These are phyloP conservation scores for Diaporthe capsici DNA, from an alignment of 2,329 filamentous ascomycete species.

Conservation along the genomic window DNA sequence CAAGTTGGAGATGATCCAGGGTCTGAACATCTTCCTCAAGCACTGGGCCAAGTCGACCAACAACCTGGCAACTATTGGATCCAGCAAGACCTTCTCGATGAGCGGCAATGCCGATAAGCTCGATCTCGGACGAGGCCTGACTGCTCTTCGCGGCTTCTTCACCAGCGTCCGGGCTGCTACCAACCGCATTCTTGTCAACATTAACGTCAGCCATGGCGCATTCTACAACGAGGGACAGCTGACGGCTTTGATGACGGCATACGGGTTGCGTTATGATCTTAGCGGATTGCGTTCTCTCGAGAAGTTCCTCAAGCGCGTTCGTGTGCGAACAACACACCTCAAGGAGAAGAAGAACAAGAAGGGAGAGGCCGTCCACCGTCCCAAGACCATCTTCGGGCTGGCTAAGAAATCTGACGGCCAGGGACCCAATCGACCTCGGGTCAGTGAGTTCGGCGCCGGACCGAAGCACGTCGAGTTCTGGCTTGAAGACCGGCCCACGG, in stretches of 20 bases:
- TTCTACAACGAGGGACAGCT: conserved; percentile 51
- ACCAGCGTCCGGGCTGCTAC: conserved; percentile 52
- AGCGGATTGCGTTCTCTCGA: conserved; percentile 45
- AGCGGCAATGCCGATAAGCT: conserved; percentile 13
- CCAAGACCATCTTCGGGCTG: conserved; percentile 55
- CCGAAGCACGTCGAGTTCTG: conserved; percentile 70
- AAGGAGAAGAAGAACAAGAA: conserved; percentile 48
- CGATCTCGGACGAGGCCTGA: conserved; percentile 49
- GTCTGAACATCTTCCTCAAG: conserved; percentile 77
- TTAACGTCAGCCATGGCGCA: conserved; percentile 53
- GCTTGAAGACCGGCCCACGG: conserved; percentile 49
- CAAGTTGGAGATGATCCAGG: conserved; percentile 71
- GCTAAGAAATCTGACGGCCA: conserved; percentile 53
- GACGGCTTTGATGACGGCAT: conserved; percentile 41
- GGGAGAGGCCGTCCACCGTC: conserved; percentile 52
- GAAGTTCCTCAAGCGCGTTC: conserved; percentile 55
- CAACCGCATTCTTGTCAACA: conserved; percentile 52
- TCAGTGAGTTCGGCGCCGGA: conserved; percentile 57
- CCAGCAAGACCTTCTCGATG: conserved; percentile 48
- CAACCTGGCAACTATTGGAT: conserved; percentile 48
- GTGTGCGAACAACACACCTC: conserved; percentile 57
- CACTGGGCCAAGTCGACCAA: conserved; percentile 50
- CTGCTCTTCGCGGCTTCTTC: conserved; percentile 52
- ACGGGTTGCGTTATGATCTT: not conserved
- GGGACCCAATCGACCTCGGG: conserved; percentile 45